A percentile compares a stretch with the other conserved stretches of the same genome.
These are phyloP conservation scores for Phaeosphaeria sp. DNA, from an alignment of 2,329 filamentous ascomycete species.

Conservation along the genomic window DNA sequence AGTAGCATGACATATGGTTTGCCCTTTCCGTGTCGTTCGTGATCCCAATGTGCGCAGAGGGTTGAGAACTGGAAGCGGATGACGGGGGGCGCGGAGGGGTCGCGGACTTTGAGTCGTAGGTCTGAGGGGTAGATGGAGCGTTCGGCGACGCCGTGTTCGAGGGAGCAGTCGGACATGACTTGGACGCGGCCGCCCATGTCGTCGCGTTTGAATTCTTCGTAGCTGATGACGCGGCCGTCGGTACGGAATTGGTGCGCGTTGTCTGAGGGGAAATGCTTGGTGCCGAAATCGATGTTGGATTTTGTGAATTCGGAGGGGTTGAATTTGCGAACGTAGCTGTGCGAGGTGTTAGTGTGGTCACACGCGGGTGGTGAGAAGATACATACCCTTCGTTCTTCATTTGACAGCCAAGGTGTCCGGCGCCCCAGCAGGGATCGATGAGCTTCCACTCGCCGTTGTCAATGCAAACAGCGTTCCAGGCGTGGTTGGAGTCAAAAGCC, in stretches of 20 bases:
- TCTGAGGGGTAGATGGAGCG: conserved; percentile 67
- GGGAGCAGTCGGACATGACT: conserved; percentile 56
- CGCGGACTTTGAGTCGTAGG: conserved; percentile 67
- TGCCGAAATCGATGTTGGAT: conserved; percentile 80
- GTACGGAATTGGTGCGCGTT: conserved; percentile 72
- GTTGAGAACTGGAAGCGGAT: conserved; percentile 83
- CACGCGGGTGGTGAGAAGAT: conserved; percentile 7
- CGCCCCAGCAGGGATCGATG: conserved; percentile 91
- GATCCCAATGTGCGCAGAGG: conserved; percentile 81
- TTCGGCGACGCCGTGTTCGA: conserved; percentile 59
- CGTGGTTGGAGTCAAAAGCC: conserved; percentile 70
- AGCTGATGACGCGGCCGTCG: conserved; percentile 71
- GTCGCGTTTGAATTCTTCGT: conserved; percentile 83
- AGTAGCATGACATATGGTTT: conserved; percentile 74
- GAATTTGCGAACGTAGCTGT: conserved; percentile 71
- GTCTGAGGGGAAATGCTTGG: conserved; percentile 78
- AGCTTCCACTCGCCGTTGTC: conserved; percentile 91
- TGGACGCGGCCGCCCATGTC: conserved; percentile 53
- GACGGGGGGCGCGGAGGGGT: conserved; percentile 47
- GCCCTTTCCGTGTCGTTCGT: conserved; percentile 70
- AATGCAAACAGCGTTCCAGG: conserved; percentile 92
- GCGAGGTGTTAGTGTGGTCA: conserved; percentile 1
- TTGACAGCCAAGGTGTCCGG: conserved; percentile 66
- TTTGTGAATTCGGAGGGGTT: conserved; percentile 62
- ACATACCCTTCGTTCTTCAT: conserved; percentile 59